Conservation (phyloP, 768 basidiomycete genomes). For the Hygrophoropsis aurantiaca region DNA sequence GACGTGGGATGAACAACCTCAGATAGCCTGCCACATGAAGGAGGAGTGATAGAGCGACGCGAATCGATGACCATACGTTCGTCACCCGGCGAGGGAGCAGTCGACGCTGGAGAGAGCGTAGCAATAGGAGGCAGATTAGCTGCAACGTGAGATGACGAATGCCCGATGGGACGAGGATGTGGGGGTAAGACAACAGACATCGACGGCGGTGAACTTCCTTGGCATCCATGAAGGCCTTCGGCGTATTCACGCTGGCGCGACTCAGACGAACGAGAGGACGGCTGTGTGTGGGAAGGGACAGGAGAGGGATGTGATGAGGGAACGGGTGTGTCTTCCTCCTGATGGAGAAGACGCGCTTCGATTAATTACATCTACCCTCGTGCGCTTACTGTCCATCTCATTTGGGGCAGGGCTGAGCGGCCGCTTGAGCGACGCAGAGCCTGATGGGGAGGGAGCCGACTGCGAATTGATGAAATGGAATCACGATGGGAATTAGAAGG, state of each 20-base stretch:
- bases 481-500: constrained; percentile 55
- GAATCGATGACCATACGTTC: constrained; percentile 58
- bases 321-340: constrained; percentile 49
- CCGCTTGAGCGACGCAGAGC: constrained; percentile 52
- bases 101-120: constrained; percentile 62
- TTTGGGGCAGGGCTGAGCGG: constrained; percentile 66
- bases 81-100: constrained; percentile 55
- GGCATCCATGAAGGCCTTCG: no score
- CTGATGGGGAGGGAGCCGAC: constrained; percentile 58
- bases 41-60: constrained; percentile 46
- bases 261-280: constrained; percentile 68
- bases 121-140: constrained; percentile 71
- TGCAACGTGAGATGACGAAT: constrained; percentile 34
- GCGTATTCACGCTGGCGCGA: constrained; percentile 46
- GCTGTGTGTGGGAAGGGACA: constrained; percentile 71
- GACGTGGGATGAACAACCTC: constrained; percentile 50
- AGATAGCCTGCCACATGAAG: constrained; percentile 52
- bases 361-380: constrained; percentile 54
- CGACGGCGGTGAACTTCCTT: no score
- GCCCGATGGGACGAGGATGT: constrained; percentile 72
- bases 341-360: constrained; percentile 53
- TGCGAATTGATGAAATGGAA: constrained; percentile 65
- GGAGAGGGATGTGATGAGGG: constrained; percentile 68
- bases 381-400: constrained; percentile 62
- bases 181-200: constrained; percentile 66